These are phyloP conservation scores for Aschersonia sp. DNA, from an alignment of 2,329 filamentous ascomycete genomes.

Conservation along the genomic window DNA sequence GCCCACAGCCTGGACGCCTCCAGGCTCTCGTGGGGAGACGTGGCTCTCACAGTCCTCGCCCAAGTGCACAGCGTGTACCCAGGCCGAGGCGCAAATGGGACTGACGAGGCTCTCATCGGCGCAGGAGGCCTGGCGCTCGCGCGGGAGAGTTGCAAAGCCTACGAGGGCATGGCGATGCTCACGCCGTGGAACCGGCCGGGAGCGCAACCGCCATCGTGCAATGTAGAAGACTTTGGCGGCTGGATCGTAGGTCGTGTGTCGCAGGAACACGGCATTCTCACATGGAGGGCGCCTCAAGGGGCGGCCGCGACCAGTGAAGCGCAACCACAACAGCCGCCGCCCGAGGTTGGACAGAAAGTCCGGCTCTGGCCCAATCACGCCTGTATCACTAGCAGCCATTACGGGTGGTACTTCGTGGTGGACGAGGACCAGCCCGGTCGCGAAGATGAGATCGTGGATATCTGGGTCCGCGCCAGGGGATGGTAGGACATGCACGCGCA, in stretches of 20 bases:
- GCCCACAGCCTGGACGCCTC: conserved; percentile 41
- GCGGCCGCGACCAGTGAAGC: background rate
- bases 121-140: conserved; percentile 58
- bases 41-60: conserved; percentile 55
- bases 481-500: conserved; percentile 6
- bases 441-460: conserved; percentile 53
- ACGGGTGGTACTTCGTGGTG: conserved; percentile 60
- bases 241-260: conserved; percentile 61
- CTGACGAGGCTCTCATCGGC: conserved; percentile 52
- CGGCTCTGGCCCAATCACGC: conserved; percentile 70
- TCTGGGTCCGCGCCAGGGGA: conserved; percentile 37
- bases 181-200: conserved; percentile 36
- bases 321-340: background rate
- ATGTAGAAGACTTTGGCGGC: conserved; percentile 25
- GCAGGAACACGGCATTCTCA: conserved; percentile 66
- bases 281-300: conserved; percentile 27
- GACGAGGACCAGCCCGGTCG: conserved; percentile 42
- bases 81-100: conserved; percentile 30
- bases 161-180: conserved; percentile 57
- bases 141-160: conserved; percentile 59
- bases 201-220: conserved; percentile 11
- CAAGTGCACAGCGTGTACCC: conserved; percentile 60
- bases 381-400: conserved; percentile 59
- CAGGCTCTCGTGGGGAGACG: conserved; percentile 34
- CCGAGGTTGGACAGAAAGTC: conserved; percentile 48